A percentile compares a stretch with the other conserved stretches of the same genome.
phyloP scores from a whole-genome alignment of 1,284 basidiomycete species.

The Earliella scabrosa region DNA sequence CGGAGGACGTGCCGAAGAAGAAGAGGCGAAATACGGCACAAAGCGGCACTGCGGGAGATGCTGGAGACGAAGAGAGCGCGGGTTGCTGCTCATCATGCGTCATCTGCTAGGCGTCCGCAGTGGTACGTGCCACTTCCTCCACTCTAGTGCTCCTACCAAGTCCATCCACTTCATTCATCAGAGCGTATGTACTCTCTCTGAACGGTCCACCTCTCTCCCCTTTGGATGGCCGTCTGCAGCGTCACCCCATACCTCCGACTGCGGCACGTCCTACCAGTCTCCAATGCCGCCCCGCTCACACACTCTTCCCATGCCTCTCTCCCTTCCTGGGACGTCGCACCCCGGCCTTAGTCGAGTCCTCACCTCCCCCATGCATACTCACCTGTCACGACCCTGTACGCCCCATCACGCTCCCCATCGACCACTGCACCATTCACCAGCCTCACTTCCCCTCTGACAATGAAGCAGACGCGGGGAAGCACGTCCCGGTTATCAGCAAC shows the following conservation, averaged over 20 bases:
- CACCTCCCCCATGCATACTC: neutral
- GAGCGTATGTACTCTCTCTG: no score
- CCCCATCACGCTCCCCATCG: neutral
- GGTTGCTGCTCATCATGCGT: conserved; percentile 35
- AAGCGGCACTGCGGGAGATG: conserved; percentile 11
- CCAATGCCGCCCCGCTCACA: no score
- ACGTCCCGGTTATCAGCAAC: no score
- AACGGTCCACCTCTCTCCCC: neutral
- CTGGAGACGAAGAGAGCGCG: conserved; percentile 22
- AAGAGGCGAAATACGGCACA: conserved; percentile 42
- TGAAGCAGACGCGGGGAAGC: neutral
- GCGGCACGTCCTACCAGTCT: no score
- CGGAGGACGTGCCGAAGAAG: conserved; percentile 55
- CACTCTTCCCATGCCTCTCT: neutral
- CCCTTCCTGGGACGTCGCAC: neutral
- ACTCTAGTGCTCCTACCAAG: neutral
- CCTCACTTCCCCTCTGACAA: no score
- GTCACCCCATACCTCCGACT: conserved; percentile 17
- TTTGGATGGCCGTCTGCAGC: conserved; percentile 14
- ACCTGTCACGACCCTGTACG: conserved; percentile 3
- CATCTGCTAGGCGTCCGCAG: conserved; percentile 26
- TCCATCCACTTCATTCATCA: neutral
- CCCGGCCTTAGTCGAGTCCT: neutral
- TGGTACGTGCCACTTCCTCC: no score
- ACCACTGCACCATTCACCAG: neutral